Conservation (phyloP, 805 yeast genomes). For the Starmerella sp. region DNA sequence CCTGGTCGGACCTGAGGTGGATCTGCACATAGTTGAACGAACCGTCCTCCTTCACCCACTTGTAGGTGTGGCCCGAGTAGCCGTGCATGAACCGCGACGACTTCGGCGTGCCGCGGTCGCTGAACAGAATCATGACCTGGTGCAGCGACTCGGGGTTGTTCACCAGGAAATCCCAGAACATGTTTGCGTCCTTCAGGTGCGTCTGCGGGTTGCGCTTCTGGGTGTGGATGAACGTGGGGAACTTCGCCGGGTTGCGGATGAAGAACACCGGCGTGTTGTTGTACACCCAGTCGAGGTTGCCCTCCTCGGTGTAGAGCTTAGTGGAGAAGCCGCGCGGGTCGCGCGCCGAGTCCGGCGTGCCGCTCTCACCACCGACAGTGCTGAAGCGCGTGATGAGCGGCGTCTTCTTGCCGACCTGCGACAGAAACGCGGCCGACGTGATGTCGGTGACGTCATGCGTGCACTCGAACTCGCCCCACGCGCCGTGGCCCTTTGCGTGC, state of each 20-base stretch:
- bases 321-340: slow-evolving; percentile 63
- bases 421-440: slow-evolving; percentile 43
- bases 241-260: slow-evolving; percentile 52
- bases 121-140: slow-evolving; percentile 47
- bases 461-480: slow-evolving; percentile 47
- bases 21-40: slow-evolving; percentile 45
- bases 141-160: slow-evolving; percentile 48
- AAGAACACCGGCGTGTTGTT: slow-evolving; percentile 65
- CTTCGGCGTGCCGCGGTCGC: slow-evolving; percentile 50
- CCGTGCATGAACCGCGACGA: slow-evolving; percentile 48
- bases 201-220: slow-evolving; percentile 62
- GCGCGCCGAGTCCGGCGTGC: slow-evolving; percentile 54
- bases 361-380: slow-evolving; percentile 61
- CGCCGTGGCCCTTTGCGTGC: slow-evolving; percentile 58
- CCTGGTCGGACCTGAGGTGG: slow-evolving; percentile 43
- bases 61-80: slow-evolving; percentile 55
- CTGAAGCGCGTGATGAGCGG: slow-evolving; percentile 49
- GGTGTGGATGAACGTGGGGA: slow-evolving; percentile 55
- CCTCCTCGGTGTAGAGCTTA: slow-evolving; percentile 57
- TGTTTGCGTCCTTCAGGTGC: slow-evolving; percentile 43
- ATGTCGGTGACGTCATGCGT: slow-evolving; percentile 48
- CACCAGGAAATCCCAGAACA: slow-evolving; percentile 48
- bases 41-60: slow-evolving; percentile 42
- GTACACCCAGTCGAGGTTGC: slow-evolving; percentile 61
- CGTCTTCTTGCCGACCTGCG: slow-evolving; percentile 69